Conservation (phyloP, 176 grass and related monocot genomes). For the Bonia amplexicaulis region DNA sequence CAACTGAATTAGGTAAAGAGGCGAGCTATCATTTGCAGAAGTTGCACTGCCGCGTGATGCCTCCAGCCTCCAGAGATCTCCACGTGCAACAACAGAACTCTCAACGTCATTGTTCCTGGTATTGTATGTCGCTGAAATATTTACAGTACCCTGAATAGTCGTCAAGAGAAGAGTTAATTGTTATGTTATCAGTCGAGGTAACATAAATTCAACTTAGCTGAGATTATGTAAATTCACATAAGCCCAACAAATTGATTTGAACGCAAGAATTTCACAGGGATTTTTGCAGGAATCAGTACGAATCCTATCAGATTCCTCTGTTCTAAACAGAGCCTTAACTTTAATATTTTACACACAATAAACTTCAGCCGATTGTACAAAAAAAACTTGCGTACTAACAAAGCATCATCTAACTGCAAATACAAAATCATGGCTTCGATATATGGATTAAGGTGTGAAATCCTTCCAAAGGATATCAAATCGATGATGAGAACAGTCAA, state of each 20-base stretch:
- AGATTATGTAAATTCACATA: neutral
- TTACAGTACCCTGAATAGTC: constrained; percentile 69
- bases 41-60: constrained; percentile 68
- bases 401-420: neutral
- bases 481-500: neutral
- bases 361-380: neutral
- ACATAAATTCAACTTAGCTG: neutral
- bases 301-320: neutral
- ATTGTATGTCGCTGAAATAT: constrained; percentile 71
- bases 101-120: constrained; percentile 68
- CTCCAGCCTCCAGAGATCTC: constrained; percentile 89
- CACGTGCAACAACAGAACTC: constrained; percentile 85
- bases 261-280: neutral
- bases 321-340: neutral
- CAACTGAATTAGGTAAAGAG: constrained; percentile 88
- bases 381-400: neutral
- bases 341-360: neutral
- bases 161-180: constrained; percentile 24
- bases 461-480: neutral
- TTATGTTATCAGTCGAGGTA: neutral
- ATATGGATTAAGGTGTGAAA: neutral
- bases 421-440: neutral
- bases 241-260: neutral
- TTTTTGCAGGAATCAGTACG: neutral
- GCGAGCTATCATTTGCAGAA: constrained; percentile 65